Conservation (phyloP, 208 protist species). For the Porcisia deanei region DNA sequence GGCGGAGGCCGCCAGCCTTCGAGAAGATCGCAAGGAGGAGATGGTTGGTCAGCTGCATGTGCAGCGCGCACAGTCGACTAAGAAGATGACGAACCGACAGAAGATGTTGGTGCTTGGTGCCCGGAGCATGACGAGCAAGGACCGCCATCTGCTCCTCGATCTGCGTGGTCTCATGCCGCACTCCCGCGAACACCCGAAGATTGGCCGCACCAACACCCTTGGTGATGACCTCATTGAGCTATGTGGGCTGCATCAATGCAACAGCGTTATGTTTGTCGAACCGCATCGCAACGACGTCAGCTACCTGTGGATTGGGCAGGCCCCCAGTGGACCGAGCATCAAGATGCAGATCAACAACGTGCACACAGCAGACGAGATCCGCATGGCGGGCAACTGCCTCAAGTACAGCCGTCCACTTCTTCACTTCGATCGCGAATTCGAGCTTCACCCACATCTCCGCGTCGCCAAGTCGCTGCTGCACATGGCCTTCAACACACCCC, state of each 20-base stretch:
- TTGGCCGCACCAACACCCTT: conserved; percentile 77
- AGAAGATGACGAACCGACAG: conserved; percentile 92
- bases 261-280: conserved; percentile 94
- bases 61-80: conserved; percentile 59
- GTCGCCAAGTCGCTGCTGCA: conserved; percentile 96
- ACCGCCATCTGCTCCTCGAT: conserved; percentile 95
- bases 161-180: conserved; percentile 94
- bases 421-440: conserved; percentile 97
- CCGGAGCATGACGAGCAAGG: conserved; percentile 88
- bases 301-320: conserved; percentile 95
- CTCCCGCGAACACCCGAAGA: conserved; percentile 91
- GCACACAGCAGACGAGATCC: conserved; percentile 97
- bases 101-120: conserved; percentile 93
- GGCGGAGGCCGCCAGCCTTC: conserved; percentile 17
- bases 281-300: conserved; percentile 86
- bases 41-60: conserved; percentile 66
- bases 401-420: conserved; percentile 97
- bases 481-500: conserved; percentile 96
- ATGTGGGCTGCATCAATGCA: conserved; percentile 93
- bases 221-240: conserved; percentile 87
- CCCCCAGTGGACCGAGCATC: conserved; percentile 92
- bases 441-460: conserved; percentile 85
- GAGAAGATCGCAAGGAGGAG: conserved; percentile 31
- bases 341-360: conserved; percentile 96
- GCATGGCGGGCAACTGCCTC: conserved; percentile 98